phyloP scores from a whole-genome alignment of 164 flowering plant genomes.

The Tinospora cordifolia region DNA sequence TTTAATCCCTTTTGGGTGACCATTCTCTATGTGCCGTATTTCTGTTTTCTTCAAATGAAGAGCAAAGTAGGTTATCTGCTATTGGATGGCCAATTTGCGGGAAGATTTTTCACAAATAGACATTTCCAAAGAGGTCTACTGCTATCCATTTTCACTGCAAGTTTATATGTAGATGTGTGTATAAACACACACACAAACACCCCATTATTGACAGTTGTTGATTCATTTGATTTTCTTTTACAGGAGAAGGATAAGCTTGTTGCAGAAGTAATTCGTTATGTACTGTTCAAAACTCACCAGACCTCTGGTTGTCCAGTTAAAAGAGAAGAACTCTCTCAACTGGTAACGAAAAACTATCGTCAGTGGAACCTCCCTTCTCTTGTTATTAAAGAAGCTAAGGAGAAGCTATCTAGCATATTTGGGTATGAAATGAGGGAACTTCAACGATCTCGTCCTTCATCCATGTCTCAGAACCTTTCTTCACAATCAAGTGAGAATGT shows the following conservation, averaged over 20 bases:
- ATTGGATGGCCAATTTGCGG: slow-evolving; percentile 23
- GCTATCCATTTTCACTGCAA: background rate
- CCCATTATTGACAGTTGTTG: background rate
- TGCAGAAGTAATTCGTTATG: slow-evolving; percentile 71
- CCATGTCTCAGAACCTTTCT: slow-evolving; percentile 36
- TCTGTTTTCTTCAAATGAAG: too few relatives aligned
- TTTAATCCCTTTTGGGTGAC: too few relatives aligned
- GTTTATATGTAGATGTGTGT: background rate
- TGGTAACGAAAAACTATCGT: slow-evolving; percentile 69
- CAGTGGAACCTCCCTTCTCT: slow-evolving; percentile 64
- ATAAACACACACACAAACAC: too few relatives aligned
- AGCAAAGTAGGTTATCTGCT: background rate
- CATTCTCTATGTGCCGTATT: too few relatives aligned
- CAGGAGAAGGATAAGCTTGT: slow-evolving; percentile 93
- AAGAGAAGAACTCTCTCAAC: slow-evolving; percentile 78
- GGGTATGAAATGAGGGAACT: slow-evolving; percentile 90
- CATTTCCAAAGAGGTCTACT: slow-evolving; percentile 51
- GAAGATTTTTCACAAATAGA: slow-evolving; percentile 49
- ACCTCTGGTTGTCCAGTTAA: slow-evolving; percentile 81
- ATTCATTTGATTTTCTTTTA: slow-evolving; percentile 4
- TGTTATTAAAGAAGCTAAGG: slow-evolving; percentile 67
- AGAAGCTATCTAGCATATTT: slow-evolving; percentile 59
- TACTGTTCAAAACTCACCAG: slow-evolving; percentile 81
- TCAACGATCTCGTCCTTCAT: slow-evolving; percentile 57
- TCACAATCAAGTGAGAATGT: slow-evolving; percentile 53